phyloP scores from a whole-genome alignment of 768 basidiomycete genomes.

The Dictyophora rubrovolvata region DNA sequence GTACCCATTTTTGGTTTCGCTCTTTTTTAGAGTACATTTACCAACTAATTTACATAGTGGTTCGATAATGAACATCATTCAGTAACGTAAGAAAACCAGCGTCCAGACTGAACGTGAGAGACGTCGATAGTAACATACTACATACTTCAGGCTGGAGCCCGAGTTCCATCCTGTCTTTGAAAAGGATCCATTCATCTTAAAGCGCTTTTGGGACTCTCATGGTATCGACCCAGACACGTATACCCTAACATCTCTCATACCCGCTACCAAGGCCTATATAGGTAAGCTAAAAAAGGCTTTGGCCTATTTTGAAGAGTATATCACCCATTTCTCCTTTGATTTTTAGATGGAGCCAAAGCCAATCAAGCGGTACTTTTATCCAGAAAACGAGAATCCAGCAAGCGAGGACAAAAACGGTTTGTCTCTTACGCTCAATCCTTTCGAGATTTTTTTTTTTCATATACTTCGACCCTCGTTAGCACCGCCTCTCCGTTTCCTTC shows the following conservation, averaged over 20 bases:
- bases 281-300: not conserved
- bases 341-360: not conserved
- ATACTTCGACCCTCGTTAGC: not conserved
- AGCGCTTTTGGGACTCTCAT: constrained; percentile 2
- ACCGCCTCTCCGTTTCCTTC: not conserved
- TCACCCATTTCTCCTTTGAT: not conserved
- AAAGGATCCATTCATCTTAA: not conserved
- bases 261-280: not conserved
- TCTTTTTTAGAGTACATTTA: not conserved
- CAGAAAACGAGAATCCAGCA: not conserved
- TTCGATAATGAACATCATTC: not conserved
- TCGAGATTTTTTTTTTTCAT: not conserved
- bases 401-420: not conserved
- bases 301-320: too few species aligned
- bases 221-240: not conserved
- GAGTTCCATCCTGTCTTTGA: not conserved
- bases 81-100: not conserved
- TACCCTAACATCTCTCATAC: not conserved
- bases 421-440: not conserved
- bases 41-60: not conserved
- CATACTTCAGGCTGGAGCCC: not conserved
- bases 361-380: not conserved
- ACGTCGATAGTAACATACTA: not conserved
- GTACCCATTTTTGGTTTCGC: not conserved
- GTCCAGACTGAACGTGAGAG: not conserved